Base-by-base conservation (phyloP, 2,329 filamentous ascomycete species). In the Colletotrichum camelliae region DNA sequence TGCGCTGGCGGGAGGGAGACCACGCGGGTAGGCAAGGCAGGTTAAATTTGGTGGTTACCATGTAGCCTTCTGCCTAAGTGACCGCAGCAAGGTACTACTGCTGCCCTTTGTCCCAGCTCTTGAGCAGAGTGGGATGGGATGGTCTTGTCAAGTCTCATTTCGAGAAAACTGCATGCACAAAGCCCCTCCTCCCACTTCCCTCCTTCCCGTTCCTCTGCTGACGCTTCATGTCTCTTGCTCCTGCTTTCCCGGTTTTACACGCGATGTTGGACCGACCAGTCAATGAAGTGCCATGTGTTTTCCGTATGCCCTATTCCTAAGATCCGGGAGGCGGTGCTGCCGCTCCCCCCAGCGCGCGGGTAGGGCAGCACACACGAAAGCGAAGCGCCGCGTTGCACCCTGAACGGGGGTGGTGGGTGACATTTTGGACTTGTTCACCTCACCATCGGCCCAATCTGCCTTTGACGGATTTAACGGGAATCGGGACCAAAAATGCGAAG, bases 1-100 rank as follows among this genome's bases (percentile, higher is more conserved):
- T 75, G 70, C 64, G 73, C 64, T 73, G 73, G 70, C 73, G 69
- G 73, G 57, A 72, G 55, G 35, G 15, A 15, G 33, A 18, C 37
- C 67, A 62, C 67, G 67, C 57, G 67, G 67, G 27, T 61, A 12
- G 37, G 61, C 35, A n/a, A 65, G 21, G 61, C 21, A 37, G 29
- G 35, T 12, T 29, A 24, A 16, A 39, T 64, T 24, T 52, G 43
- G 43, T 52, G 43, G 58, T 31, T 29, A 33, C 21, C 58, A 58
- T 37, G 58, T 29, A 69, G 52, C 57, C n/a, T 62, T 62, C 58
- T 62, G 57, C 37, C 57, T 52, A 7, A 35, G 57, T 60, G 67
- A 37, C 33, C 31, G 57, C 58, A 48, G 27, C 13, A 13, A 48
- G 27, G 37, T 62, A 43, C 67, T 58, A 33, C 48, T 37, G 12